Percentiles rank a stretch among this genome's conserved stretches.
phyloP scores from a whole-genome alignment of 495 filamentous ascomycete species.

The Aspergillus conjunctus region DNA sequence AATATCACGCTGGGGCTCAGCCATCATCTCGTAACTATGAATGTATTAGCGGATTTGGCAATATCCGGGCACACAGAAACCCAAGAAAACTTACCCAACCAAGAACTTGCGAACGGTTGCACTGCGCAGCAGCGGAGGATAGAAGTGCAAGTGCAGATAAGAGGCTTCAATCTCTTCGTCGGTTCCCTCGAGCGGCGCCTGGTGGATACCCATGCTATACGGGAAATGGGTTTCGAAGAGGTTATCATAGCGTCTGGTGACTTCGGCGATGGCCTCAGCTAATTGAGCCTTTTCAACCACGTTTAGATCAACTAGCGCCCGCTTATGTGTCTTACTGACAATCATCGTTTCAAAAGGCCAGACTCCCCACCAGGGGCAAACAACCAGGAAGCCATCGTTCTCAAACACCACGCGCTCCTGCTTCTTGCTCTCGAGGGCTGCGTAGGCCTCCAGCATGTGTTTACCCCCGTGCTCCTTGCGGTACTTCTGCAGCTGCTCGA shows the following conservation, averaged over 20 bases:
- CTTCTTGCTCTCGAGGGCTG: constrained; percentile 76
- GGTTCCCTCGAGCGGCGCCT: constrained; percentile 86
- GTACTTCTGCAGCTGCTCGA: constrained; percentile 77
- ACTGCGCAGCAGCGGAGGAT: constrained; percentile 87
- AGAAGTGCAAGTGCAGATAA: constrained; percentile 96
- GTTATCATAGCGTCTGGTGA: constrained; percentile 92
- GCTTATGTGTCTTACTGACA: constrained; percentile 75
- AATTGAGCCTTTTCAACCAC: constrained; percentile 66
- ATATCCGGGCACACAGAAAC: neutral
- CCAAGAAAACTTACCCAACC: constrained; percentile 62
- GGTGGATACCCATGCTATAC: constrained; percentile 92
- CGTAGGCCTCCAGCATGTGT: constrained; percentile 85
- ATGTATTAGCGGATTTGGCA: constrained; percentile 21
- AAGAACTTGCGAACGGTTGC: constrained; percentile 95
- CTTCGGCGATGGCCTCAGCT: constrained; percentile 81
- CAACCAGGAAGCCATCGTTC: constrained; percentile 77
- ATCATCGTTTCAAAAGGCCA: constrained; percentile 99
- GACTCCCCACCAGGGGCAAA: constrained; percentile 95
- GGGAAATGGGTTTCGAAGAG: constrained; percentile 96
- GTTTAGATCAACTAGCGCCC: constrained; percentile 78
- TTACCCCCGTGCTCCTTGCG: constrained; percentile 65
- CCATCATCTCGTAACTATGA: constrained; percentile 84
- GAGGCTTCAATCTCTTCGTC: constrained; percentile 81
- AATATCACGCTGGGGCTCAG: constrained; percentile 95
- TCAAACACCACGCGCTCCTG: constrained; percentile 83